A percentile compares a stretch with the other conserved stretches of the same genome.
phyloP scores from a whole-genome alignment of 192 early-diverging fungal genomes.

The Podila minutissima region DNA sequence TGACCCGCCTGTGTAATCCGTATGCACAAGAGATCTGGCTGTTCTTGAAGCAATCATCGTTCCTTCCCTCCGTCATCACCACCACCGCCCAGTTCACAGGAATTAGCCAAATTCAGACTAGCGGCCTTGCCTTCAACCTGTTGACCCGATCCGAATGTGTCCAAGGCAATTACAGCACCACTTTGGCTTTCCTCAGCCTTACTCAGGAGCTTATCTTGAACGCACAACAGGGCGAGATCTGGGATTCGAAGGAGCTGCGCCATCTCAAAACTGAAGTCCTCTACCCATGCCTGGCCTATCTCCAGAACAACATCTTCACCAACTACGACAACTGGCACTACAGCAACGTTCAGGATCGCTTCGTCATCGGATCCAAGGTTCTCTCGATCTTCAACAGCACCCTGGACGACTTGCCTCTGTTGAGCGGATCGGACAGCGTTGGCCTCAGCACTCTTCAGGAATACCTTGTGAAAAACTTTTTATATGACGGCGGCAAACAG shows the following conservation, averaged over 20 bases:
- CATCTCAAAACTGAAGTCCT: constrained; percentile 40
- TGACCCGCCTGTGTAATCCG: constrained; percentile 17
- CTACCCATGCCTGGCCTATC: constrained; percentile 48
- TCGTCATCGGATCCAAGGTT: constrained; percentile 41
- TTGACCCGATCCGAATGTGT: constrained; percentile 35
- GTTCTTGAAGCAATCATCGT: constrained; percentile 25
- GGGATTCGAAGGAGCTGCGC: constrained; percentile 42
- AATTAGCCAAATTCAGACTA: constrained; percentile 30
- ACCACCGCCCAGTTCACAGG: constrained; percentile 44
- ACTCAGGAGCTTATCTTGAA: constrained; percentile 23
- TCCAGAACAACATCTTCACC: constrained; percentile 46
- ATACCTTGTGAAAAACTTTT: constrained; percentile 52
- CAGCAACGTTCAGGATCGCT: constrained; percentile 41
- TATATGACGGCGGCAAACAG: constrained; percentile 59
- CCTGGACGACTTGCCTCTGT: constrained; percentile 32
- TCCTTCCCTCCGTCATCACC: constrained; percentile 40
- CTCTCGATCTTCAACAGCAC: constrained; percentile 47
- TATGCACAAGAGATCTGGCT: constrained; percentile 44
- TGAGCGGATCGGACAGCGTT: constrained; percentile 13
- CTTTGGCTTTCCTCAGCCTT: constrained; percentile 49
- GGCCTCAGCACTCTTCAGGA: constrained; percentile 47
- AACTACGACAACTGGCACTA: constrained; percentile 57
- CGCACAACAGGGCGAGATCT: constrained; percentile 36
- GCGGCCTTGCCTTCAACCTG: constrained; percentile 20
- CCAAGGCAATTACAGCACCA: constrained; percentile 39